These are phyloP conservation scores for Diaporthe ampelina DNA, from an alignment of 2,329 filamentous ascomycete species.

Conservation along the genomic window DNA sequence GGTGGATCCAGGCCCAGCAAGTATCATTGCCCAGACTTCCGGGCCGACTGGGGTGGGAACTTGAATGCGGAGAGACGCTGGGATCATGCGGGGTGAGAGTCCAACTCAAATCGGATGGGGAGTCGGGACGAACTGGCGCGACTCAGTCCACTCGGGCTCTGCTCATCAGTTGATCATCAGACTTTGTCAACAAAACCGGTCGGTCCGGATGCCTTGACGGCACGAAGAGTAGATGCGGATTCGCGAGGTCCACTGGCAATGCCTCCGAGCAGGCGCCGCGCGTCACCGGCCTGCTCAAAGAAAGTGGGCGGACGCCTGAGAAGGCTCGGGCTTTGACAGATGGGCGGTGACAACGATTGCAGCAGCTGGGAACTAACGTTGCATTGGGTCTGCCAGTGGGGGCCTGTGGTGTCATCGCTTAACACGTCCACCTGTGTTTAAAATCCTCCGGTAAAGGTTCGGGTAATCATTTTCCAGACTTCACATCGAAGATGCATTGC, in stretches of 20 bases:
- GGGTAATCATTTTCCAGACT: not conserved
- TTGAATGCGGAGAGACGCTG: slow-evolving; percentile 33
- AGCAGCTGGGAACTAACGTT: not conserved
- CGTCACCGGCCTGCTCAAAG: not conserved
- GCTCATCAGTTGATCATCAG: slow-evolving; percentile 35
- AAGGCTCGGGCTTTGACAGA: not conserved
- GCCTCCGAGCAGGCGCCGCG: not conserved
- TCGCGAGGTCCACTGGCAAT: not conserved
- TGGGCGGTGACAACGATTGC: slow-evolving; percentile 12
- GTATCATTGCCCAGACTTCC: slow-evolving; percentile 33
- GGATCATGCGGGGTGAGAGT: slow-evolving; percentile 14
- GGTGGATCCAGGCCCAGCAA: not conserved
- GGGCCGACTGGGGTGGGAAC: slow-evolving; percentile 34
- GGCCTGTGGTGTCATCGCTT: slow-evolving; percentile 9
- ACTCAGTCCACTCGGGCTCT: slow-evolving; percentile 9
- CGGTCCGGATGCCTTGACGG: not conserved
- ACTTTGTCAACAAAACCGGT: not conserved
- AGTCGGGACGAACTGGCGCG: slow-evolving; percentile 16
- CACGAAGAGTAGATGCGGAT: not conserved
- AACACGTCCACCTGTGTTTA: not conserved
- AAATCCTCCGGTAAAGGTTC: slow-evolving; percentile 4
- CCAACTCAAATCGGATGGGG: slow-evolving; percentile 7
- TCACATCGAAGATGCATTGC: not conserved
- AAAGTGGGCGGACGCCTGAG: not conserved
- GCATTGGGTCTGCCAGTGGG: slow-evolving; percentile 13